A percentile compares a stretch with the other conserved stretches of the same genome.
phyloP scores from a whole-genome alignment of 169 alveolate genomes.

The Plasmodium malariae region DNA sequence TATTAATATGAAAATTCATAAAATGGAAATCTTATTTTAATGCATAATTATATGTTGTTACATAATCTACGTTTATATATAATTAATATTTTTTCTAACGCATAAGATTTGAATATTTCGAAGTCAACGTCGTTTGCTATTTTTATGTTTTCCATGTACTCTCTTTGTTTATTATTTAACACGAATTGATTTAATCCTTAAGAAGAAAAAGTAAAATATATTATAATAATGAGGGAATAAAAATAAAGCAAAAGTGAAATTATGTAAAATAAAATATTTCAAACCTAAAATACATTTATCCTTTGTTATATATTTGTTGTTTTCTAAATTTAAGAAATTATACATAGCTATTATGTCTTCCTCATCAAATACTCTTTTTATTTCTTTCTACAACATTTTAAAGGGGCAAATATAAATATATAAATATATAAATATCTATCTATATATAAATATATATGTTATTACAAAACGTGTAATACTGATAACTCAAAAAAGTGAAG shows the following conservation, averaged over 20 bases:
- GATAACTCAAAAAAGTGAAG: too few species aligned
- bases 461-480: neutral
- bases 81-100: conserved; percentile 33
- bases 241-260: neutral
- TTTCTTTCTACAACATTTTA: neutral
- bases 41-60: neutral
- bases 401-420: neutral
- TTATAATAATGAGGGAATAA: neutral
- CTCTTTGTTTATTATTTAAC: conserved; percentile 65
- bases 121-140: conserved; percentile 25
- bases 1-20: neutral
- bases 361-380: conserved; percentile 19
- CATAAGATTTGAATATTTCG: conserved; percentile 56
- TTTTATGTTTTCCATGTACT: conserved; percentile 39
- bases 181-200: conserved; percentile 74
- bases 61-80: neutral
- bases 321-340: conserved; percentile 56
- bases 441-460: neutral
- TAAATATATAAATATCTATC: conserved; percentile 1
- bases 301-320: conserved; percentile 53
- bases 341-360: conserved; percentile 54
- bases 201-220: neutral
- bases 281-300: conserved; percentile 73
- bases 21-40: neutral
- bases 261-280: neutral